Evolutionary conservation across 768 basidiomycete species (phyloP).

Genomic region (Boletus fagicola): DNA sequence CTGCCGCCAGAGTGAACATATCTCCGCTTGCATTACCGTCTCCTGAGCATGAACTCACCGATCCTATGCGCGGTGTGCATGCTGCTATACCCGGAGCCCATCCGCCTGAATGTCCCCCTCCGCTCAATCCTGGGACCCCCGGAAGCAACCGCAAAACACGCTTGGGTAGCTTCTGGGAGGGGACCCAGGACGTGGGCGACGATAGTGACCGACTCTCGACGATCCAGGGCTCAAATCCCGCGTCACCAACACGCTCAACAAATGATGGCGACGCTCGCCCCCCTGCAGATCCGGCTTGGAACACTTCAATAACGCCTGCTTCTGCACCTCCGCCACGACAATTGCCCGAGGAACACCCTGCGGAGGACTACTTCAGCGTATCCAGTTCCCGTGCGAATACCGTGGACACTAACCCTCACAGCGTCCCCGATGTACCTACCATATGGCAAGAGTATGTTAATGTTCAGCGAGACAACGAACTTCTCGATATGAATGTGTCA

Average conservation of each 20-base stretch:
- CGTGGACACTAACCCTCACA: conserved; percentile 16
- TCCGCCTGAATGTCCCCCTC: conserved; percentile 35
- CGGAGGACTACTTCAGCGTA: conserved; percentile 34
- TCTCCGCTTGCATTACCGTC: conserved; percentile 86
- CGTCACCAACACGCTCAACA: conserved; percentile 21
- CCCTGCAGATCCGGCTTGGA: conserved; percentile 11
- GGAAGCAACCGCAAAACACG: conserved; percentile 54
- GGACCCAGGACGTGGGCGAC: conserved; percentile 64
- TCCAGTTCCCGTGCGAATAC: conserved; percentile 26
- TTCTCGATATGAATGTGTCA: conserved; percentile 31
- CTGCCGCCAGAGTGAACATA: conserved; percentile 79
- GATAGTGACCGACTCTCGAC: conserved; percentile 23
- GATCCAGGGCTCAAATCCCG: conserved; percentile 25
- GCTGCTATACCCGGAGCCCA: conserved; percentile 66
- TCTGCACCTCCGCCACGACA: conserved; percentile 23
- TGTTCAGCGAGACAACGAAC: conserved; percentile 27
- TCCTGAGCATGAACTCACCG: conserved; percentile 88
- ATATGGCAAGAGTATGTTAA: conserved; percentile 30
- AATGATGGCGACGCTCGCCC: conserved; percentile 3
- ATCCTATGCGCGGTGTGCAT: conserved; percentile 80
- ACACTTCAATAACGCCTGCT: conserved; percentile 2
- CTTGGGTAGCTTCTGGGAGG: conserved; percentile 73
- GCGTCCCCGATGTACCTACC: conserved; percentile 16
- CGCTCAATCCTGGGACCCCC: conserved; percentile 42
- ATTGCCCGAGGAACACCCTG: conserved; percentile 24